phyloP scores from a whole-genome alignment of 192 early-diverging fungal genomes.

The Coemansia sp. region DNA sequence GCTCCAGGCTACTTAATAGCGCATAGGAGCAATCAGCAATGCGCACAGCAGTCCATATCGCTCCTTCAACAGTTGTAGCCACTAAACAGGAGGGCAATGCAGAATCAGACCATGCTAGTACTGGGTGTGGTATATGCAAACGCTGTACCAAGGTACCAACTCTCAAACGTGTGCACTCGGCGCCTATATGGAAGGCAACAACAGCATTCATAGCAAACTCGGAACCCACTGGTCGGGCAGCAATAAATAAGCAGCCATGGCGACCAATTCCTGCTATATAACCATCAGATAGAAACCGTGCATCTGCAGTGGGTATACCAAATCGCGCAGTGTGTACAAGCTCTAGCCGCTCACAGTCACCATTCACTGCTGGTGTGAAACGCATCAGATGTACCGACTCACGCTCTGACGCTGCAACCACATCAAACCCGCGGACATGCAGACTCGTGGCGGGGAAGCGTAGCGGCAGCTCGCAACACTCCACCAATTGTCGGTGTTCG shows the following conservation, averaged over 20 bases:
- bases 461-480: slow-evolving; percentile 36
- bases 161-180: slow-evolving; percentile 24
- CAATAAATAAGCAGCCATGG: slow-evolving; percentile 28
- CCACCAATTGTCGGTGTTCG: slow-evolving; percentile 27
- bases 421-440: slow-evolving; percentile 19
- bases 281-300: slow-evolving; percentile 22
- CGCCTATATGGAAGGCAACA: slow-evolving; percentile 32
- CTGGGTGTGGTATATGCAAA: slow-evolving; percentile 7
- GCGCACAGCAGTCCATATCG: slow-evolving; percentile 36
- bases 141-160: slow-evolving; percentile 14
- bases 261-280: slow-evolving; percentile 28
- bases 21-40: slow-evolving; percentile 25
- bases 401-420: slow-evolving; percentile 35
- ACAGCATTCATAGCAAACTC: slow-evolving; percentile 45
- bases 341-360: slow-evolving; percentile 14
- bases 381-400: slow-evolving; percentile 33
- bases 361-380: slow-evolving; percentile 12
- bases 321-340: slow-evolving; percentile 32
- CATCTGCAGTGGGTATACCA: slow-evolving; percentile 30
- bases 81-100: slow-evolving; percentile 4
- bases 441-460: slow-evolving; percentile 22
- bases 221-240: neutral
- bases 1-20: slow-evolving; percentile 23
- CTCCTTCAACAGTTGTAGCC: slow-evolving; percentile 22
- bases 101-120: slow-evolving; percentile 21